Evolutionary conservation across 441 rosid genomes (phyloP).

Genomic region (Adansonia gregorii): DNA sequence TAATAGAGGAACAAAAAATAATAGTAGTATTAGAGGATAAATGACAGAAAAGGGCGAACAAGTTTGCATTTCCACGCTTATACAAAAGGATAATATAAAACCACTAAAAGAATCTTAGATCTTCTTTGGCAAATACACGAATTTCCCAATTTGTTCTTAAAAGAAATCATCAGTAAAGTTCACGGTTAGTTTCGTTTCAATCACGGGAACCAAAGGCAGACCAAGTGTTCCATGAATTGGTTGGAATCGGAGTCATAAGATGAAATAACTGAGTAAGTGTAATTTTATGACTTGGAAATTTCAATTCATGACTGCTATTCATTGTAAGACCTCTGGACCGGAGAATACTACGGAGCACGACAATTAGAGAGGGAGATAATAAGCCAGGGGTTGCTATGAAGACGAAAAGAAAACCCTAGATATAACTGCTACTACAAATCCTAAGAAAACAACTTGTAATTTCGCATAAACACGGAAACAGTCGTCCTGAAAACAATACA

Average conservation of each 20-base stretch:
- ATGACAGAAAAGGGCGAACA: neutral
- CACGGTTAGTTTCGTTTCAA: neutral
- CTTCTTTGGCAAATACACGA: neutral
- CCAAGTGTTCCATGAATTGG: neutral
- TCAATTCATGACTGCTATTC: neutral
- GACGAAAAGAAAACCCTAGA: slow-evolving; percentile 11
- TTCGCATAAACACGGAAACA: neutral
- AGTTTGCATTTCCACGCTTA: neutral
- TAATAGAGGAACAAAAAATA: neutral
- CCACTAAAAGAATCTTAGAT: neutral
- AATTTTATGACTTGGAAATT: neutral
- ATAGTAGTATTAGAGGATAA: neutral
- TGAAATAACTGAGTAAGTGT: neutral
- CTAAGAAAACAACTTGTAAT: neutral
- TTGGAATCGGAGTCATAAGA: neutral
- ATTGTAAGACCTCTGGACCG: neutral
- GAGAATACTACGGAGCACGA: neutral
- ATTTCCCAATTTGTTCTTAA: neutral
- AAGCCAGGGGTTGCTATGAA: neutral
- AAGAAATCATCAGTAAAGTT: neutral
- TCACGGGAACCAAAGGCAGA: neutral
- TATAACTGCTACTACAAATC: neutral
- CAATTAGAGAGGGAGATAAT: neutral
- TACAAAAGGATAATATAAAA: neutral
- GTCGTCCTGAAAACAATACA: neutral